Conservation (phyloP, 2,329 filamentous ascomycete species). For the Diaporthe nobilis region DNA sequence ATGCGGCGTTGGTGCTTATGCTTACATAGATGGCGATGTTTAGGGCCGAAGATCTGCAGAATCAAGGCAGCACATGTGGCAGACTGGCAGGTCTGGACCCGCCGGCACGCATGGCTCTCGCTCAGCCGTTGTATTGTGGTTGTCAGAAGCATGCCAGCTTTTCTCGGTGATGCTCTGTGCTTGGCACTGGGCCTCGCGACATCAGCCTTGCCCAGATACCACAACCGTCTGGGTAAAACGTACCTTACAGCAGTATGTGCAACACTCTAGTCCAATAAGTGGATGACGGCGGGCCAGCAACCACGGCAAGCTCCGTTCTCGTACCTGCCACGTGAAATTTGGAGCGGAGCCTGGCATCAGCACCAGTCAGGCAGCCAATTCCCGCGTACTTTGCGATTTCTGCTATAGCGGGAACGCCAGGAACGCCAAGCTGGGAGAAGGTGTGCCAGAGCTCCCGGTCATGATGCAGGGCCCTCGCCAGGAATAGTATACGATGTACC, state of each 20-base stretch:
- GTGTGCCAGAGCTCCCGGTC: constrained; percentile 17
- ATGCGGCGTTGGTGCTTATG: constrained; percentile 25
- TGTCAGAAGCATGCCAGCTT: neutral
- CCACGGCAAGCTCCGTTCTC: neutral
- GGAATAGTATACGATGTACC: neutral
- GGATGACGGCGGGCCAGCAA: neutral
- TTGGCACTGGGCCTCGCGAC: neutral
- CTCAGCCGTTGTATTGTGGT: constrained; percentile 6
- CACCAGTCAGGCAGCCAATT: neutral
- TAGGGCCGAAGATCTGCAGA: constrained; percentile 27
- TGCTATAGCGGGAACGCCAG: neutral
- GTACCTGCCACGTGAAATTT: constrained; percentile 20
- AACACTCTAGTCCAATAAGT: neutral
- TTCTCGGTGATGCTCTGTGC: neutral
- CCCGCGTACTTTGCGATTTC: neutral
- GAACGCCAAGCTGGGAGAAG: constrained; percentile 9
- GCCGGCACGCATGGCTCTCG: constrained; percentile 10
- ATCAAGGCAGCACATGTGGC: constrained; percentile 4
- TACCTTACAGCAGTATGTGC: neutral
- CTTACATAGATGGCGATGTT: constrained; percentile 22
- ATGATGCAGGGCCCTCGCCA: constrained; percentile 7
- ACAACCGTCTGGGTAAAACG: neutral
- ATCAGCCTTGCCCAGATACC: constrained; percentile 18
- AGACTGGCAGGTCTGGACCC: neutral
- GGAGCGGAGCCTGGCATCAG: constrained; percentile 8